Evolutionary conservation across 305 asterid species (phyloP).

Genomic region (Fraxinus sp.): DNA sequence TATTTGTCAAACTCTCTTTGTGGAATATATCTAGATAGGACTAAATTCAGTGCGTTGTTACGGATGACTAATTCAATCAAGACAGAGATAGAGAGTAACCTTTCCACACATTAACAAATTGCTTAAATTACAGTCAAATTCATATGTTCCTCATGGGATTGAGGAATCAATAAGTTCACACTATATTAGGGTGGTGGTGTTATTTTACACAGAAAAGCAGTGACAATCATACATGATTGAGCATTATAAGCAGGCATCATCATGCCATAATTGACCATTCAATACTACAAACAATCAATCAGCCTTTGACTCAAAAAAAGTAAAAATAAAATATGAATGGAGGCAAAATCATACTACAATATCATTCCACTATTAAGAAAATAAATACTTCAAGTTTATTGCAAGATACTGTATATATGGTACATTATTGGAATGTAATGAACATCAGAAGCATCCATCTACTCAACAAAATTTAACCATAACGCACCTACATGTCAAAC

Average conservation of each 20-base stretch:
- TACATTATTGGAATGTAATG: not conserved
- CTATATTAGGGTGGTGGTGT: not conserved
- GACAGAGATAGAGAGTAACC: not conserved
- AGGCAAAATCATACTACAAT: not conserved
- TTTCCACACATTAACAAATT: not conserved
- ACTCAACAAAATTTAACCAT: slow-evolving; percentile 14
- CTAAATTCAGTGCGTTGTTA: not conserved
- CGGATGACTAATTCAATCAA: not conserved
- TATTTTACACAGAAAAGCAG: not conserved
- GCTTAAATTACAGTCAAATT: not conserved
- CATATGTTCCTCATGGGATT: not conserved
- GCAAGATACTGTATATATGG: slow-evolving; percentile 13
- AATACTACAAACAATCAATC: not conserved
- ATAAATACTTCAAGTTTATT: not conserved
- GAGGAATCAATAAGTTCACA: not conserved
- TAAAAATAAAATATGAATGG: not conserved
- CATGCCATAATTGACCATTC: not conserved
- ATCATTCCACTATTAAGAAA: not conserved
- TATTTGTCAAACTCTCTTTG: not conserved
- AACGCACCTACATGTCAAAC: slow-evolving; percentile 17
- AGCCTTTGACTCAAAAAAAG: not conserved
- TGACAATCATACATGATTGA: not conserved
- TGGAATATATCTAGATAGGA: not conserved
- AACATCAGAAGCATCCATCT: slow-evolving; percentile 23
- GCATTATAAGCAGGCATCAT: not conserved